These are phyloP conservation scores for Saxophila tyrrhenica DNA, from an alignment of 495 filamentous ascomycete species.

Conservation along the genomic window DNA sequence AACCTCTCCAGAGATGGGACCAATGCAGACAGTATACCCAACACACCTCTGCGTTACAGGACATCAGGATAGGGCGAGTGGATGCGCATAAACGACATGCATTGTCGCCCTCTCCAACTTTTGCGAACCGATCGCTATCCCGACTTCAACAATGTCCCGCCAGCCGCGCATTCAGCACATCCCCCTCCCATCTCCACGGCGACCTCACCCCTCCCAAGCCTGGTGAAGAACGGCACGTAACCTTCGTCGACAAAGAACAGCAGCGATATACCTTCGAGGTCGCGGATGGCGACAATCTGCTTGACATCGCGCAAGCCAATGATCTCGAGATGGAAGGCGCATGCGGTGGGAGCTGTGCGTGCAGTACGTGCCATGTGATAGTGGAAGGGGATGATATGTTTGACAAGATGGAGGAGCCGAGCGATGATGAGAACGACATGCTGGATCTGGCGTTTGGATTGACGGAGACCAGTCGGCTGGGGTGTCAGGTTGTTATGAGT, in stretches of 20 bases:
- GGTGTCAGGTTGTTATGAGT: constrained; percentile 87
- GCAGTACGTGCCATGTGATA: constrained; percentile 95
- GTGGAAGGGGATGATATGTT: constrained; percentile 73
- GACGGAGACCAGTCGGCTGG: constrained; percentile 90
- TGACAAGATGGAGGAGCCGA: constrained; percentile 77
- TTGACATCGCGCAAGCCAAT: constrained; percentile 89
- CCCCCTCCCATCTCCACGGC: constrained; percentile 52
- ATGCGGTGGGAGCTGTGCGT: constrained; percentile 91
- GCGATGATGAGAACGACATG: constrained; percentile 99
- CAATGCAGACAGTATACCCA: background rate
- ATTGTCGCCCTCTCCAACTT: background rate
- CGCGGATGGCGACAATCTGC: constrained; percentile 71
- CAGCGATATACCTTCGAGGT: constrained; percentile 64
- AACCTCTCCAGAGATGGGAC: background rate
- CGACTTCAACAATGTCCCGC: background rate
- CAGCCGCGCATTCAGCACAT: constrained; percentile 48
- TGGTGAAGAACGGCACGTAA: constrained; percentile 91
- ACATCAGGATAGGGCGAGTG: background rate
- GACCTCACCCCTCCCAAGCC: constrained; percentile 75
- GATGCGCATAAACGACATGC: background rate
- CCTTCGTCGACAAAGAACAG: constrained; percentile 92
- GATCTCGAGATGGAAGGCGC: constrained; percentile 98
- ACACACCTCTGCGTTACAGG: too few species aligned
- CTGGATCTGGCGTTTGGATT: constrained; percentile 90
- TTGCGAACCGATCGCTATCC: too few species aligned